phyloP scores from a whole-genome alignment of 768 basidiomycete genomes.

The Russula abietina region DNA sequence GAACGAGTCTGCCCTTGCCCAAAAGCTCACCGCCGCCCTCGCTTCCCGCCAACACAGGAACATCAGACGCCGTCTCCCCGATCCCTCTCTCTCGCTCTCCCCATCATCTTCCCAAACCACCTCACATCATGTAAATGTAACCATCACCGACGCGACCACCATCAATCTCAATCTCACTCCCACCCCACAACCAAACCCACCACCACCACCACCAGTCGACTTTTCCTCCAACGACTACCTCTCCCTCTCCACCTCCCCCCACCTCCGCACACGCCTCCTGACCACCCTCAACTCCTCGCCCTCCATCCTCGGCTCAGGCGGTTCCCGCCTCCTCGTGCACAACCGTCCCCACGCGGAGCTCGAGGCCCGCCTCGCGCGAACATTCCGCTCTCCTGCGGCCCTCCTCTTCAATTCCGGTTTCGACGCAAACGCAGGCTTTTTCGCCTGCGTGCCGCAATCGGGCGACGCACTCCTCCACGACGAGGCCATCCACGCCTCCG shows the following conservation, averaged over 20 bases:
- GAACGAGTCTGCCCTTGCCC: constrained; percentile 29
- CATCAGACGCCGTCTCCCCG: constrained; percentile 66
- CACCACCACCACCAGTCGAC: constrained; percentile 33
- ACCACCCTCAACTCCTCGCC: constrained; percentile 42
- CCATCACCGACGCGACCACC: not conserved
- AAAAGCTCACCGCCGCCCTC: constrained; percentile 48
- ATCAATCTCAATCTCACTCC: too few relatives aligned
- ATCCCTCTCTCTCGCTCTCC: constrained; percentile 32
- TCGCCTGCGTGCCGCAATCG: constrained; percentile 69
- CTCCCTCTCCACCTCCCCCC: constrained; percentile 47
- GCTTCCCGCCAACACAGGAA: constrained; percentile 56
- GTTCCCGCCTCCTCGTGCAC: constrained; percentile 81
- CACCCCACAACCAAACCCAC: too few relatives aligned
- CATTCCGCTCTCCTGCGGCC: constrained; percentile 56
- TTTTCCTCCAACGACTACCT: constrained; percentile 89
- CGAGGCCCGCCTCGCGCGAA: constrained; percentile 58
- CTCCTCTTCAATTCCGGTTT: constrained; percentile 90
- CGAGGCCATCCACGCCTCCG: constrained; percentile 84
- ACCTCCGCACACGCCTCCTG: constrained; percentile 29
- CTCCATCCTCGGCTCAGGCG: constrained; percentile 78
- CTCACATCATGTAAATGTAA: too few relatives aligned
- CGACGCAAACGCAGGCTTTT: constrained; percentile 88
- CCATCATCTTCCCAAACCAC: not conserved
- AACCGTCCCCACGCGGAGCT: constrained; percentile 62
- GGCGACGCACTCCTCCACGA: constrained; percentile 80